Evolutionary conservation across 2,329 filamentous ascomycete species (phyloP).

Genomic region (Epichloe gansuensis): DNA sequence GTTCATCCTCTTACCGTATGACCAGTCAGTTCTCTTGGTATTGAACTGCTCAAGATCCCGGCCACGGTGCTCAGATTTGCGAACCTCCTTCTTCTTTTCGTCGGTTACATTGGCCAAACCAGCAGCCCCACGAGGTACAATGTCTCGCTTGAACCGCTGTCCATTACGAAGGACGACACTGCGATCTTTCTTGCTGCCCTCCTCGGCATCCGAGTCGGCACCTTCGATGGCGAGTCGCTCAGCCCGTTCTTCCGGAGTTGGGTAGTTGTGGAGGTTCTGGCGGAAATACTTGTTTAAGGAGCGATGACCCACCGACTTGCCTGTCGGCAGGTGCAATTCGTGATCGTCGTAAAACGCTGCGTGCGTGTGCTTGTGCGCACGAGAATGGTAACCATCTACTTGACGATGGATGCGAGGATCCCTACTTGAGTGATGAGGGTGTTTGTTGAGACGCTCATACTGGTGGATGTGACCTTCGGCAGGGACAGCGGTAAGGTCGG

Average conservation of each 20-base stretch:
- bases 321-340: slow-evolving; percentile 84
- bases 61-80: slow-evolving; percentile 54
- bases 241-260: slow-evolving; percentile 62
- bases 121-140: slow-evolving; percentile 56
- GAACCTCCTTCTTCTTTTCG: slow-evolving; percentile 58
- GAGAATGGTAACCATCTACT: slow-evolving; percentile 67
- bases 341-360: slow-evolving; percentile 85
- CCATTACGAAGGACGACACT: slow-evolving; percentile 7
- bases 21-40: slow-evolving; percentile 51
- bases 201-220: slow-evolving; percentile 19
- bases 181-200: slow-evolving; percentile 19
- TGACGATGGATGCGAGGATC: slow-evolving; percentile 63
- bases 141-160: slow-evolving; percentile 33
- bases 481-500: slow-evolving; percentile 67
- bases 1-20: slow-evolving; percentile 62
- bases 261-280: slow-evolving; percentile 82
- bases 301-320: slow-evolving; percentile 79
- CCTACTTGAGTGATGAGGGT: slow-evolving; percentile 61
- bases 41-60: slow-evolving; percentile 51
- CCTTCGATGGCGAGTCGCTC: slow-evolving; percentile 50
- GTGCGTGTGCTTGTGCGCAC: slow-evolving; percentile 59
- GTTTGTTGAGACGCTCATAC: slow-evolving; percentile 58
- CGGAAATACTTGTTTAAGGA: slow-evolving; percentile 79
- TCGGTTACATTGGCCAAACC: slow-evolving; percentile 69
- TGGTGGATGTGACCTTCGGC: slow-evolving; percentile 59